Evolutionary conservation across 2,329 filamentous ascomycete species (phyloP), one percentile per base, ranked within the genome.

Genomic region (Fusarium nisikadoi): DNA sequence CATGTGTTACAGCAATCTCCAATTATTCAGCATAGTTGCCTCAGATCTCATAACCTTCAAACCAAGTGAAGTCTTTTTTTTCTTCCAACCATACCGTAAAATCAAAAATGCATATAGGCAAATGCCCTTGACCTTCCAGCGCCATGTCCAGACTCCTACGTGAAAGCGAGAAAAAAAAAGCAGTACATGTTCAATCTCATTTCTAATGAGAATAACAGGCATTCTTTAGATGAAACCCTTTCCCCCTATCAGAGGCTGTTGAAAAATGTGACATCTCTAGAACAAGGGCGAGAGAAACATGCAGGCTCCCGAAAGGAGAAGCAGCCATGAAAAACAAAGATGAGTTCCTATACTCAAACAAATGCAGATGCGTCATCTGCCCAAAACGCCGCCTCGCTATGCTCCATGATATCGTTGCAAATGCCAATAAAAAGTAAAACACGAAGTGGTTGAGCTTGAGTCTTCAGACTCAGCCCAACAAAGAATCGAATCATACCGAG

Each of bases 351-450:
- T 72, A 70, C 35, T 69, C 46, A 69, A 74, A 71, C 53, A 70
- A 75, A 77, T 72, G 69, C 54, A 76, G 69, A 73, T 68, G 53
- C 62, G 63, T 62, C 68, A 68, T 72, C 75, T 72, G 69, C 71
- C 75, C 74, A 65, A 64, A 80, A 83, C 81, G 79, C 81, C 81
- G 62, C 72, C 68, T 81, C 82, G 82, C 82, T 83, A 83, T 83
- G 81, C 81, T 80, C 78, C 78, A 50, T 77, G 72, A 77, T 74
- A 77, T 73, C 73, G 70, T 75, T 56, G 58, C 55, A 71, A 70
- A 72, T 74, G 71, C 58, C 49, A 69, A 43, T 59, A 68, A 75
- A 73, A 70, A 65, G 52, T 73, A 73, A 73, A 75, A 66, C 42
- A 60, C 41, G 61, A 72, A 60, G 50, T 68, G 25, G 45, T 60